These are phyloP conservation scores for Nemania bipapillata DNA, from an alignment of 2,329 filamentous ascomycete species.

Conservation along the genomic window DNA sequence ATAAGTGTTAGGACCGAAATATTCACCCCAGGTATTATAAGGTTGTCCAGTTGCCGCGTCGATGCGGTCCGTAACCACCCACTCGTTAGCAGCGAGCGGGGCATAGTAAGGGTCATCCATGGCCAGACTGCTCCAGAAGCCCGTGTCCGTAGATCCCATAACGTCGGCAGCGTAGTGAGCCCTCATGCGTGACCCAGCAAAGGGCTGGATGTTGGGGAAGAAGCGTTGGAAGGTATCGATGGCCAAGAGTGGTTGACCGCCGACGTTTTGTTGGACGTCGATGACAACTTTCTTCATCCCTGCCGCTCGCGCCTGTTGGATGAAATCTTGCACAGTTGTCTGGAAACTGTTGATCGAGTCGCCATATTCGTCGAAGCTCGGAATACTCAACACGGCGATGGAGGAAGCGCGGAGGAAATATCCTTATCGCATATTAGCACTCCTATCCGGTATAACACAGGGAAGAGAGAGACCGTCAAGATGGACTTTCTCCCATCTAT, in stretches of 20 bases:
- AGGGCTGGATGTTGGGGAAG: conserved; percentile 40
- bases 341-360: conserved; percentile 48
- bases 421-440: conserved; percentile 23
- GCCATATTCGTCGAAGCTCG: conserved; percentile 51
- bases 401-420: conserved; percentile 43
- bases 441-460: neutral
- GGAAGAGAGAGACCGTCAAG: neutral
- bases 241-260: conserved; percentile 37
- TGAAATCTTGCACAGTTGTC: conserved; percentile 48
- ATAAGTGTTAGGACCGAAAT: conserved; percentile 28
- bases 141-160: conserved; percentile 32
- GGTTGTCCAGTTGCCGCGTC: conserved; percentile 40
- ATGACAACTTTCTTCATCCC: conserved; percentile 39
- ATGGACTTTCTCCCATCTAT: neutral
- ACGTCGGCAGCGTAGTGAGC: conserved; percentile 36
- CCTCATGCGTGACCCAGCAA: conserved; percentile 39
- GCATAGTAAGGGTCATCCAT: conserved; percentile 13
- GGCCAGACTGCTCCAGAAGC: neutral
- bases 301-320: conserved; percentile 11
- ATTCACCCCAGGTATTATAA: conserved; percentile 42
- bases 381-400: conserved; percentile 55
- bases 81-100: conserved; percentile 37
- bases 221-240: conserved; percentile 42
- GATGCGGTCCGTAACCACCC: conserved; percentile 37
- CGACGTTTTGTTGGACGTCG: conserved; percentile 43